These are phyloP conservation scores for Chaetomium olivaceum DNA, from an alignment of 2,329 filamentous ascomycete species.

Conservation along the genomic window DNA sequence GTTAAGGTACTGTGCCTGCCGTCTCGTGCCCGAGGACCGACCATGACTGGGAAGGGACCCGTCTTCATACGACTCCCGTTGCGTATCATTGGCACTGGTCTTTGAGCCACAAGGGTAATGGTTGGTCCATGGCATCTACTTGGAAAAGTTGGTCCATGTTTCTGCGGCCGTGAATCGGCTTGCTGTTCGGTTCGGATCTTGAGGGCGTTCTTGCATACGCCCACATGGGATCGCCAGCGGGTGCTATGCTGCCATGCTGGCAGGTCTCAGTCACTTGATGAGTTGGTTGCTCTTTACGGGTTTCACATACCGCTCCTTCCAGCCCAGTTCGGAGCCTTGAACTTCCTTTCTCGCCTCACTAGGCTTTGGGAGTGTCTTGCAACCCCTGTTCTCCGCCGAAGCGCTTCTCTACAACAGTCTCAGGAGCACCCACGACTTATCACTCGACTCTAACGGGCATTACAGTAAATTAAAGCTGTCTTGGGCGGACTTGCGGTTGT, in stretches of 20 bases:
- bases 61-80: not conserved
- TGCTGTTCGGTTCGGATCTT: conserved; percentile 13
- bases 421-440: not conserved
- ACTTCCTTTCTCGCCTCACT: not conserved
- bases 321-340: not conserved
- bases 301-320: not conserved
- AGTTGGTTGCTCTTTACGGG: conserved; percentile 2
- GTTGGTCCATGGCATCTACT: not conserved
- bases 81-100: not conserved
- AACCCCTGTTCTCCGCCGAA: not conserved
- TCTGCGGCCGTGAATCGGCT: conserved; percentile 20
- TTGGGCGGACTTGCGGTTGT: not conserved
- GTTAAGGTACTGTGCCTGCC: not conserved
- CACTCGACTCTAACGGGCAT: not conserved
- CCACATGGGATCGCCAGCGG: conserved; percentile 27
- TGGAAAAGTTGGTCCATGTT: conserved; percentile 15
- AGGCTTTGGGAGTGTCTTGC: not conserved
- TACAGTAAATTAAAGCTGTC: not conserved
- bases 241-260: conserved; percentile 28
- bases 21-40: not conserved
- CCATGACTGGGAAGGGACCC: not conserved
- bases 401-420: not conserved
- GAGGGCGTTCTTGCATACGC: conserved; percentile 14
- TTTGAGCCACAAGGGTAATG: not conserved
- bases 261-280: conserved; percentile 23